A percentile compares a stretch with the other conserved stretches of the same genome.
Conservation (phyloP, 2,329 filamentous ascomycete species). For the Pyrenophora tritici-repentis region DNA sequence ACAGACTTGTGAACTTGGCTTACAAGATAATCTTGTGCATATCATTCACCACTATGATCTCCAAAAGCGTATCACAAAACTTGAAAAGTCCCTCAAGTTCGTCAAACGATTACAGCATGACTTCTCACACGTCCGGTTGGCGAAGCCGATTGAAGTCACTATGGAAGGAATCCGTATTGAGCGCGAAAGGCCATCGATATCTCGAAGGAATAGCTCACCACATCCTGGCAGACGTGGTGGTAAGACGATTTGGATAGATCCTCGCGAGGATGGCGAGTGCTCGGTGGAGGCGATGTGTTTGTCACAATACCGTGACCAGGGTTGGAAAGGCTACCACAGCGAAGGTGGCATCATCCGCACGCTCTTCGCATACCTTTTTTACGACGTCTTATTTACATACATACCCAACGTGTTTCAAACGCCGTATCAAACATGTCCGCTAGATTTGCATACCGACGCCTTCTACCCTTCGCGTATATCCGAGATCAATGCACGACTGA, state of each 20-base stretch:
- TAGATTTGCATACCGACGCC: constrained; percentile 90
- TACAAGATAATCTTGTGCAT: constrained; percentile 89
- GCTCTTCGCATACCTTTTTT: constrained; percentile 81
- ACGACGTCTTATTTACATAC: constrained; percentile 89
- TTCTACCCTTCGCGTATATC: constrained; percentile 86
- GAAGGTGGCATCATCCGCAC: constrained; percentile 94
- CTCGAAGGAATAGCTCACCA: constrained; percentile 36
- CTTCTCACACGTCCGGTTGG: constrained; percentile 82
- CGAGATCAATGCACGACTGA: constrained; percentile 86
- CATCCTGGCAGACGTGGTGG: constrained; percentile 55
- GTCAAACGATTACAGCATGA: constrained; percentile 88
- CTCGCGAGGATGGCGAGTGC: constrained; percentile 73
- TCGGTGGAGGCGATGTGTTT: constrained; percentile 94
- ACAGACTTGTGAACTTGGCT: constrained; percentile 79
- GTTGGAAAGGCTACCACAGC: constrained; percentile 93
- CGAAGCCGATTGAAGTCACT: constrained; percentile 73
- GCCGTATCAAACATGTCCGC: constrained; percentile 87
- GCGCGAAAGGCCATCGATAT: constrained; percentile 53
- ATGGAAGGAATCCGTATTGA: constrained; percentile 80
- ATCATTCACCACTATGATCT: constrained; percentile 92
- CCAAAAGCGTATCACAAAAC: constrained; percentile 88
- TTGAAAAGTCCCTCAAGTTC: constrained; percentile 83
- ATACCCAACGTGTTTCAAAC: constrained; percentile 98
- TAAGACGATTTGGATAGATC: constrained; percentile 89
- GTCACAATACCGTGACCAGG: constrained; percentile 77